Conservation (phyloP, 768 basidiomycete species). For the Candolleomyces aberdarensis region DNA sequence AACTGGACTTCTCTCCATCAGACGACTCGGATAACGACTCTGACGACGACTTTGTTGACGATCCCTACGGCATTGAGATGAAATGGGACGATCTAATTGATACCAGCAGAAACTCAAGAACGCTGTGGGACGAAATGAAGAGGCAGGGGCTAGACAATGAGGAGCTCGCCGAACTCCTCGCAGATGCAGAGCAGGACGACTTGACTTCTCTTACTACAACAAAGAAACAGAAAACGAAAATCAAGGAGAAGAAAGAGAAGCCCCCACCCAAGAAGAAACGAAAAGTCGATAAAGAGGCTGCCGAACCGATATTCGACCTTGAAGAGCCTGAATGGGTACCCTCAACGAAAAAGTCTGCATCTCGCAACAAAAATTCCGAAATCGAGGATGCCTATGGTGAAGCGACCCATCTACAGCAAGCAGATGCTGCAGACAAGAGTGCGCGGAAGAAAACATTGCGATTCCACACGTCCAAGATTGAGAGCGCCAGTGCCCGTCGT, state of each 20-base stretch:
- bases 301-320: constrained; percentile 64
- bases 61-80: constrained; percentile 16
- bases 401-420: constrained; percentile 57
- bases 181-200: constrained; percentile 39
- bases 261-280: constrained; percentile 61
- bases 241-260: constrained; percentile 3
- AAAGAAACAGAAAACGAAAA: neutral
- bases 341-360: constrained; percentile 30
- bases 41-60: constrained; percentile 26
- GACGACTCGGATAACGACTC: constrained; percentile 49
- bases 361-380: constrained; percentile 17
- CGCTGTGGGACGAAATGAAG: constrained; percentile 38
- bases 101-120: constrained; percentile 31
- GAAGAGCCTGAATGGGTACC: constrained; percentile 71
- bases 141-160: constrained; percentile 36
- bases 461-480: constrained; percentile 93
- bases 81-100: constrained; percentile 31
- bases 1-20: constrained; percentile 66
- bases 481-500: constrained; percentile 72
- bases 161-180: constrained; percentile 55
- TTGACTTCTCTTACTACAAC: neutral
- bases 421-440: constrained; percentile 81
- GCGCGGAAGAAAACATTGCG: constrained; percentile 79
- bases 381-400: constrained; percentile 72
- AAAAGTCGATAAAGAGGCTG: constrained; percentile 31